Evolutionary conservation across 306 rosid genomes (phyloP).

Genomic region (Lathyrus sativus): DNA sequence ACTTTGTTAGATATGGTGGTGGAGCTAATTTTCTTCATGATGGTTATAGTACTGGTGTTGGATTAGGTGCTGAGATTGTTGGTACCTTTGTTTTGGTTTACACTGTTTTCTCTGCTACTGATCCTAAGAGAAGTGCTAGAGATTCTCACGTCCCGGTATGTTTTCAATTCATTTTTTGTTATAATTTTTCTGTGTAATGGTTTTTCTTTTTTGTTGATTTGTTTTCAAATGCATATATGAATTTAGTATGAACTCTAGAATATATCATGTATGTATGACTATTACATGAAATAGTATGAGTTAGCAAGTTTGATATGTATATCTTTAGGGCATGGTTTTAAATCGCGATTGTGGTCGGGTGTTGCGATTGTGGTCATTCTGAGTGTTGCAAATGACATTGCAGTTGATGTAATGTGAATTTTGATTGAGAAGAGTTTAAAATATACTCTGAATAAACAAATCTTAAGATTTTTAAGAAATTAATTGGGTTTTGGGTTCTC

Average conservation of each 20-base stretch:
- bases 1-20: conserved; percentile 59
- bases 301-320: conserved; percentile 19
- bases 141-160: conserved; percentile 93
- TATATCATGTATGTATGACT: neutral
- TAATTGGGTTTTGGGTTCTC: no score
- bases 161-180: neutral
- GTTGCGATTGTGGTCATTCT: no score
- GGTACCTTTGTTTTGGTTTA: conserved; percentile 89
- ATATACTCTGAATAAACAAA: no score
- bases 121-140: conserved; percentile 87
- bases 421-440: no score
- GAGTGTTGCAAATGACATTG: no score
- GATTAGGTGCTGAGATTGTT: conserved; percentile 82
- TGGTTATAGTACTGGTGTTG: conserved; percentile 65
- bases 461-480: no score
- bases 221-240: conserved; percentile 1
- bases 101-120: conserved; percentile 95
- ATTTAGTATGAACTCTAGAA: conserved; percentile 2
- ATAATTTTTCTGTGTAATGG: neutral
- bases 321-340: neutral
- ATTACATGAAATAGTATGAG: neutral
- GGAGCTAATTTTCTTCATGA: conserved; percentile 63
- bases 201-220: neutral
- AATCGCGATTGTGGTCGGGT: no score
- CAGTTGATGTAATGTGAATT: no score